Base-by-base conservation (phyloP, 495 filamentous ascomycete species). In the Xylaria telfairii region DNA sequence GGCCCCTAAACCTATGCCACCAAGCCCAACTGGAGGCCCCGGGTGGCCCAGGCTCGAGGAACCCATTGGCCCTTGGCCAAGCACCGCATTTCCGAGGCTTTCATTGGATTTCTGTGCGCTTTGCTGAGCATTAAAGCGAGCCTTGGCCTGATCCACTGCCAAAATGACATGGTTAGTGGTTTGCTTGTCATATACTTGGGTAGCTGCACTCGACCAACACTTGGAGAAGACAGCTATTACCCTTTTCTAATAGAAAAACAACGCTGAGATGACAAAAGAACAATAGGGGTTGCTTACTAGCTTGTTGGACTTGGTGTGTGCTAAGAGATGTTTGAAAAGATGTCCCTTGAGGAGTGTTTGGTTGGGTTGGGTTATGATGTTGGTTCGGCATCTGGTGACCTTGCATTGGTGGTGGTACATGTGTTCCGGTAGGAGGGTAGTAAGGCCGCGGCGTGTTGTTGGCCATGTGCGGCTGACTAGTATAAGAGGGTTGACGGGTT, bases 141-240 rank as follows among this genome's bases (percentile, higher is more conserved):
- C 83, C 42, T 81, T 77, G 13, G 83, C 83, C 73, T 85, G 84
- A 42, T 85, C 80, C 81, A 85, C 68, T 70, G 49, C 60, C 68
- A 44, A 70, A 26, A 65, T 76, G 1, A 81, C 76, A 51, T 79
- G 81, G 30, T 81, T 79, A 12, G 80, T 77, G 17, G 17, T 63
- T 63, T 63, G 17, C 1, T 34, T 54, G 13, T 32, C 4, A 19
- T 37, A 15, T 26, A 1, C 62, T 41, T 37, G 19, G 7, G 41
- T 21, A 51, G 30, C 19, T 51, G 12, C 28, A 51, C 62, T 37
- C 5, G 41, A 37, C 9, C 28, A 34, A 17, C 21, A 26, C 5
- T 28, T 49, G 5, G 42, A 61, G 32, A 68, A 17, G 13, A 60
- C 24, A 34, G 21, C 66, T 26, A 28, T 19, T 28, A 15, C 39